Evolutionary conservation across 768 basidiomycete genomes (phyloP), one percentile per base, ranked within the genome.

Genomic region (Podaxis sp.): DNA sequence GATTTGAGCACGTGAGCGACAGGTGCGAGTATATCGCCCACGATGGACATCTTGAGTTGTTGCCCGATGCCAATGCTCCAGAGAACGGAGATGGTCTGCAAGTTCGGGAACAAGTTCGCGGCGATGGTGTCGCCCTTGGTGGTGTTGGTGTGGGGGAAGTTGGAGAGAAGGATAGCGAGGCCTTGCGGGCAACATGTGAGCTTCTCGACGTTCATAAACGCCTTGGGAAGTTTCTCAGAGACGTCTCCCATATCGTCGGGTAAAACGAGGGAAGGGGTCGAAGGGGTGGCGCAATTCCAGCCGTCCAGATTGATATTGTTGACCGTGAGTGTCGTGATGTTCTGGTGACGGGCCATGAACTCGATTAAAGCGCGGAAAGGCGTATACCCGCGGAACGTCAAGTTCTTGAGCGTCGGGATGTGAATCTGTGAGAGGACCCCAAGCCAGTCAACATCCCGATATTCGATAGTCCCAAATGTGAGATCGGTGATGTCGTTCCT

Each of bases 61-160:
- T 60, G 59, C n/a, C 59, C 59, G 16, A 60, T 42, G 9, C 59
- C 51, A 5, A 60, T 35, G 23, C 59, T 53, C 59, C 59, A 60
- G n/a, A 60, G 28, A 2, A 60, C 59, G 9, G 42, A 44, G 27
- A 60, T 36, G 13, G 50, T 9, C 4, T 28, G 59, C 13, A 60
- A 37, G 10, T 53, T 54, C 9, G 59, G 59, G 42, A 60, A 60
- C 4, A 57, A 28, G 11, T 57, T 28, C 42, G 42, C n/a, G 14
- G 42, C 18, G 25, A 51, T 16, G 3, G 37, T 1, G 50, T 35
- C 25, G 18, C 13, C 38, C 4, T 13, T 50, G 25, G 23, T 50
- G 25, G 23, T 38, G 18, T 40, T 44, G 18, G 16, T 18, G n/a
- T 18, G 18, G 42, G 7, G 16, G 14, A 5, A 16, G 14, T 2